Percentiles rank a stretch among this genome's conserved stretches.
These are phyloP conservation scores for Dillenia turbinata DNA, from an alignment of 164 flowering plant species.

Conservation along the genomic window DNA sequence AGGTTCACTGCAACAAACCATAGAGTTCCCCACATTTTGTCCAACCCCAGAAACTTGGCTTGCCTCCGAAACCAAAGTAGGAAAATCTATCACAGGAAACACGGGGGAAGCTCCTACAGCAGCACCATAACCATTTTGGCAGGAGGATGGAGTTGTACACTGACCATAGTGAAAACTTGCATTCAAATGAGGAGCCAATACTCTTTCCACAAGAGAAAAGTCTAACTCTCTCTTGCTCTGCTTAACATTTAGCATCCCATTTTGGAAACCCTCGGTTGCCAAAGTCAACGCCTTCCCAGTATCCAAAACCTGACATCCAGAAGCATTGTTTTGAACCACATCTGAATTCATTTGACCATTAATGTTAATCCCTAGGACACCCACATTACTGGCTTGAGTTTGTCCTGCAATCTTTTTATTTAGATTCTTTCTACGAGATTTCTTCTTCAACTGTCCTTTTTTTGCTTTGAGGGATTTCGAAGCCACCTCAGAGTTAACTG, in stretches of 20 bases:
- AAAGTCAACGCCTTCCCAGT: neutral
- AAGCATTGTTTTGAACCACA: slow-evolving; percentile 4
- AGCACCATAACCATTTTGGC: slow-evolving; percentile 12
- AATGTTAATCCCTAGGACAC: neutral
- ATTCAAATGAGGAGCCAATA: neutral
- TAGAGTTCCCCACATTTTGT: neutral
- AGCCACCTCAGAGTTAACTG: slow-evolving; percentile 17
- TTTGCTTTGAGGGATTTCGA: slow-evolving; percentile 47
- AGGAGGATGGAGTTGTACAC: neutral
- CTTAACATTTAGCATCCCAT: neutral
- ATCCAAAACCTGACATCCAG: slow-evolving; percentile 4
- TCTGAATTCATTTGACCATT: slow-evolving; percentile 4
- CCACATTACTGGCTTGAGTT: slow-evolving; percentile 3
- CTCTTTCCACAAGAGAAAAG: neutral
- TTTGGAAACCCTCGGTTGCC: neutral
- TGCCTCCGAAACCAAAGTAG: slow-evolving; percentile 2
- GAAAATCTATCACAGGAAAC: slow-evolving; percentile 1
- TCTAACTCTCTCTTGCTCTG: slow-evolving; percentile 1
- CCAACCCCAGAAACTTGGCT: slow-evolving; percentile 6
- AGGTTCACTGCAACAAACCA: no score
- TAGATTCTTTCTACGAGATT: slow-evolving; percentile 22
- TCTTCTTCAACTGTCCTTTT: slow-evolving; percentile 46
- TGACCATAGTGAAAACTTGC: slow-evolving; percentile 12
- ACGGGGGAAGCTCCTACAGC: slow-evolving; percentile 1
- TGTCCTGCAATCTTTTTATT: slow-evolving; percentile 10